A percentile compares a stretch with the other conserved stretches of the same genome.
Evolutionary conservation across 202 grass and related monocot genomes (phyloP).

Genomic region (Saccharum hybrid): DNA sequence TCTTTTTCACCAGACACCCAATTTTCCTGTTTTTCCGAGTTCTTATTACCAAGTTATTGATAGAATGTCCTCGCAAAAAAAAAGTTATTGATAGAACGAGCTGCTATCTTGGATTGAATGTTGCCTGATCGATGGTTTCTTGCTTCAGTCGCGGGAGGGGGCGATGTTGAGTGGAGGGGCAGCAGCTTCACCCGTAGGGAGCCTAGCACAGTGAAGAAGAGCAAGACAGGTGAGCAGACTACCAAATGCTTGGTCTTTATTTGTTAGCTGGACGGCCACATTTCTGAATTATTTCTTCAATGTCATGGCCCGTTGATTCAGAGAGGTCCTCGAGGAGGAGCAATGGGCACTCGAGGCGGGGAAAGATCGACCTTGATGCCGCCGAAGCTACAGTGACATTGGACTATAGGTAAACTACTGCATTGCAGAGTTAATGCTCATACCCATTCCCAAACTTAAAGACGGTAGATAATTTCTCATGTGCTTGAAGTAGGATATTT

Average conservation of each 20-base stretch:
- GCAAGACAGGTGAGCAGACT: constrained; percentile 73
- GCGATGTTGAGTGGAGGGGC: constrained; percentile 74
- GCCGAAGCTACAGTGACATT: constrained; percentile 89
- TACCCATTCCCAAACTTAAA: constrained; percentile 18
- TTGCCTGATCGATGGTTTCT: constrained; percentile 10
- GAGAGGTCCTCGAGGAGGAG: constrained; percentile 73
- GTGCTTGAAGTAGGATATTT: constrained; percentile 78
- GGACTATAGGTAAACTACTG: constrained; percentile 68
- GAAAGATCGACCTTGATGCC: constrained; percentile 97
- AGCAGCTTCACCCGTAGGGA: constrained; percentile 83
- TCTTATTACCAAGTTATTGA: constrained; percentile 24
- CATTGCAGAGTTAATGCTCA: neutral
- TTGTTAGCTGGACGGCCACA: neutral
- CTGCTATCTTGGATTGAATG: neutral
- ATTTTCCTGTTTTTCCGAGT: constrained; percentile 9
- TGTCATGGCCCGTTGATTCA: constrained; percentile 43
- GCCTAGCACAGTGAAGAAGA: constrained; percentile 85
- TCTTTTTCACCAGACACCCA: constrained; percentile 26
- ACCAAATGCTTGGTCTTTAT: neutral
- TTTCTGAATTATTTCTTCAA: constrained; percentile 37
- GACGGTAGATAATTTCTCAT: constrained; percentile 2
- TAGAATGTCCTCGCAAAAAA: accelerated
- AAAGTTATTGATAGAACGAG: neutral
- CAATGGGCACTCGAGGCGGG: constrained; percentile 62
- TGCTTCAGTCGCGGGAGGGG: constrained; percentile 56